Percentiles rank a stretch among this genome's conserved stretches.
Conservation (phyloP, 768 basidiomycete genomes). For the Kwoniella pini region DNA sequence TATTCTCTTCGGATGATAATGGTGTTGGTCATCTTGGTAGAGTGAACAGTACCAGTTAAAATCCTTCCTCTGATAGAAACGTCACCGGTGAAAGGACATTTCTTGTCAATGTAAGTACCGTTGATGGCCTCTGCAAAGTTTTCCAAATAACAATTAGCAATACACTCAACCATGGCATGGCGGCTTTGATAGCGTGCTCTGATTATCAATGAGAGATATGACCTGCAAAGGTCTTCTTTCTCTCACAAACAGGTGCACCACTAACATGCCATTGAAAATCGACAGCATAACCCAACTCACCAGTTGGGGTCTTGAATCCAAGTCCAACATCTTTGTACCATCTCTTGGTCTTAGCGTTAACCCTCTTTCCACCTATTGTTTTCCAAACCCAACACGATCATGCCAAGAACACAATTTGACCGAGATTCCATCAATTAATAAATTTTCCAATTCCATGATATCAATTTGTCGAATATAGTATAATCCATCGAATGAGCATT, state of each 20-base stretch:
- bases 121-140: conserved; percentile 73
- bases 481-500: too few relatives aligned
- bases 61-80: conserved; percentile 99
- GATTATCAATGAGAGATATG: too few relatives aligned
- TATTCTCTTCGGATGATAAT: conserved; percentile 79
- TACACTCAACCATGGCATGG: too few relatives aligned
- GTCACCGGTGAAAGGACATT: conserved; percentile 97
- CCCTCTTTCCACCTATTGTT: conserved; percentile 76
- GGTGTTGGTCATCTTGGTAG: conserved; percentile 99
- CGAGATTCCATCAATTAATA: conserved; percentile 13
- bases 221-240: too few relatives aligned
- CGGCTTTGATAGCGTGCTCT: too few relatives aligned
- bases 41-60: conserved; percentile 94
- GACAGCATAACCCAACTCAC: conserved; percentile 38
- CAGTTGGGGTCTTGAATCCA: conserved; percentile 89
- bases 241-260: conserved; percentile 9
- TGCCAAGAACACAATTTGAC: not conserved
- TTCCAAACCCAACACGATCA: not conserved
- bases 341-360: conserved; percentile 89
- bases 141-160: not conserved
- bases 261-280: not conserved
- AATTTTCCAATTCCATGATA: conserved; percentile 14
- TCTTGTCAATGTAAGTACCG: conserved; percentile 99
- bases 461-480: too few relatives aligned
- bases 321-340: conserved; percentile 99